Conservation (phyloP, 371 early-diverging fungal species). For the Mortierella sp. region DNA sequence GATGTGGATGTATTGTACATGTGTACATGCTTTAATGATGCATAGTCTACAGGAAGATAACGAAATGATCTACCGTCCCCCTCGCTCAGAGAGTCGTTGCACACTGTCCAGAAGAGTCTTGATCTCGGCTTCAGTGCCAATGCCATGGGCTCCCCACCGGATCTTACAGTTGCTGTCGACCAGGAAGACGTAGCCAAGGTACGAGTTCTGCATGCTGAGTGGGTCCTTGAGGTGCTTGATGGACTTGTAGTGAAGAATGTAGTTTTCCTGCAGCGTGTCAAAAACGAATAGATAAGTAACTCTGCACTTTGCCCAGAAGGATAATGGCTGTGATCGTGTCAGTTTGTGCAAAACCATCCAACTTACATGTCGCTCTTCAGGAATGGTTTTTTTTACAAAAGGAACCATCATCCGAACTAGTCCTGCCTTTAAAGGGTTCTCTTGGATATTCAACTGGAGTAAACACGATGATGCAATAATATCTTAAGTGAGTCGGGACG, state of each 20-base stretch:
- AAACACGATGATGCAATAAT: not conserved
- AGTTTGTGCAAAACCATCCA: not conserved
- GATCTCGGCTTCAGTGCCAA: slow-evolving; percentile 74
- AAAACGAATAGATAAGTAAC: too few species aligned
- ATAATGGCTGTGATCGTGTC: not conserved
- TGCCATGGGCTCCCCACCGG: slow-evolving; percentile 91
- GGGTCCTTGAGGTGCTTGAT: slow-evolving; percentile 65
- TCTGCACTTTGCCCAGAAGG: too few species aligned
- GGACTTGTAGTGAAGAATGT: slow-evolving; percentile 70
- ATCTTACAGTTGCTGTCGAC: slow-evolving; percentile 79
- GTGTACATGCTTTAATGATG: too few species aligned
- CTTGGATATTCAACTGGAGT: slow-evolving; percentile 70
- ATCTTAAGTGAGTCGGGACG: not conserved
- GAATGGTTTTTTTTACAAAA: slow-evolving; percentile 66
- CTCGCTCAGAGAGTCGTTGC: slow-evolving; percentile 42
- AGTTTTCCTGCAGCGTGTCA: slow-evolving; percentile 58
- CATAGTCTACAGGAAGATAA: too few species aligned
- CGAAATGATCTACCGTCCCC: slow-evolving; percentile 30
- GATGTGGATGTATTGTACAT: too few species aligned
- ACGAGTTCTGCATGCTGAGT: slow-evolving; percentile 78
- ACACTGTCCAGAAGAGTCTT: slow-evolving; percentile 56
- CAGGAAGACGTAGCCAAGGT: slow-evolving; percentile 84
- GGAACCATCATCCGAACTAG: slow-evolving; percentile 73
- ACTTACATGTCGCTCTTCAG: slow-evolving; percentile 67
- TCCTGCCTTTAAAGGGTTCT: slow-evolving; percentile 71